Evolutionary conservation across 805 yeast species (phyloP), one percentile per base, ranked within the genome.

Genomic region (Zygoascus biomembranicola): DNA sequence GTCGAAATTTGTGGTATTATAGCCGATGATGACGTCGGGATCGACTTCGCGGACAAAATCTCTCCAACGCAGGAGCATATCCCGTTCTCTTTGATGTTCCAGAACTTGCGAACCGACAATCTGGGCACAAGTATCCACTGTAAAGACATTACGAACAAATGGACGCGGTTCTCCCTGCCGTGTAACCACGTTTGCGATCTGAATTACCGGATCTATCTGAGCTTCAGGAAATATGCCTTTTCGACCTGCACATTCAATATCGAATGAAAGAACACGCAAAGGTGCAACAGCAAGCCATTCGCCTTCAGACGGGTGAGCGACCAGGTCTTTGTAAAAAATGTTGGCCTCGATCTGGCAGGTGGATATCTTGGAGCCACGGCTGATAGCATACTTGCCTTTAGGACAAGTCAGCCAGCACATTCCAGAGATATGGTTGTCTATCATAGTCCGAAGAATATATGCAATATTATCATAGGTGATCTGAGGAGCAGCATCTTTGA

Each of bases 331-430:
- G 63, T 81, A 90, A 63, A 84, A 76, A 13, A 94, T 78, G 5
- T 74, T 67, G 39, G 90, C 82, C 72, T 94, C 99, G 28, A 90
- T 68, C 69, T 94, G 99, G 66, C 96, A 87, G 0, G 84, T 80
- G 0, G 97, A 87, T 8, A 83, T 77, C 57, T 70, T 74, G 5
- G 46, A 18, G 18, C 23, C 41, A 1, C 47, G 5, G 11, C 68
- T 61, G 2, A 73, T 67, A 2, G 81, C 75, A 67, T 90, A 95
- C 59, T 79, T 84, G 0, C 82, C 81, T 53, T 75, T 79, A 0
- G 98, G 97, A 26, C 92, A 75, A 0, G 96, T 86, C 28, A 95
- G 76, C 99, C 99, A 94, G 26, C 95, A 86, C 99, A 94, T 94
- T 42, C 99, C 77, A 2, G 92, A 85, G 56, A 92, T 88, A 49